These are phyloP conservation scores for Raffaelea ambrosiae DNA, from an alignment of 2,329 filamentous ascomycete species.

Conservation along the genomic window DNA sequence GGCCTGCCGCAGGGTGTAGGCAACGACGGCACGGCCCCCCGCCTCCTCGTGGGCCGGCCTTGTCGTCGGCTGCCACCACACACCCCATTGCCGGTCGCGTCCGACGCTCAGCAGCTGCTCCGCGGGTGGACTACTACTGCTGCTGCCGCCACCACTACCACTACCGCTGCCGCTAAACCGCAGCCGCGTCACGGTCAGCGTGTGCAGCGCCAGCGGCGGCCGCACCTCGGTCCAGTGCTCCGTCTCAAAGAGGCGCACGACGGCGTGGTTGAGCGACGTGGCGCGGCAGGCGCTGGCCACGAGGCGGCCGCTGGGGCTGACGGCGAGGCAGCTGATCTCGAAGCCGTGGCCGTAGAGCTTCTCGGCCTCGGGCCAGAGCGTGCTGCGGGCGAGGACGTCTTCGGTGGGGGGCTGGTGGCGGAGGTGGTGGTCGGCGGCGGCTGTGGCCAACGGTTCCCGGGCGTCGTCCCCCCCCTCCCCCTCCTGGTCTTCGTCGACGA, in stretches of 20 bases:
- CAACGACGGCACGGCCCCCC: constrained; percentile 15
- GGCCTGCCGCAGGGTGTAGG: constrained; percentile 50
- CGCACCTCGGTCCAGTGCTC: constrained; percentile 78
- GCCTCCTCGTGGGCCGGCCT: no score
- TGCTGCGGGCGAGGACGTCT: constrained; percentile 80
- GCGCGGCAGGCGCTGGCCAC: constrained; percentile 91
- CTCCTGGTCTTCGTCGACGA: constrained; percentile 23
- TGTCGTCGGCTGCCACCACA: no score
- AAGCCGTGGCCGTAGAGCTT: constrained; percentile 98
- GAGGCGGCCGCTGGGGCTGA: constrained; percentile 63
- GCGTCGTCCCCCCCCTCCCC: no score
- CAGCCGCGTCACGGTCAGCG: constrained; percentile 75
- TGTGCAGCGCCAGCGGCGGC: constrained; percentile 75
- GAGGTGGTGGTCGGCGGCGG: constrained; percentile 32
- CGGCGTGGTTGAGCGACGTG: constrained; percentile 86
- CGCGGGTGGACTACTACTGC: no score
- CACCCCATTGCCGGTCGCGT: constrained; percentile 81
- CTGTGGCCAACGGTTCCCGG: no score
- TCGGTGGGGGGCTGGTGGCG: constrained; percentile 69
- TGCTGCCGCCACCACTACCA: no score
- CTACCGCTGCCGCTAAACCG: constrained; percentile 63
- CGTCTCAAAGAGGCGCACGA: constrained; percentile 86
- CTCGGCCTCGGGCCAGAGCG: constrained; percentile 91
- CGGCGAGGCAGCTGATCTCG: constrained; percentile 82
- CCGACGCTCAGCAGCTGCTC: constrained; percentile 77